Conservation (phyloP, 192 early-diverging fungal genomes). For the Geosiphon pyriformis region DNA sequence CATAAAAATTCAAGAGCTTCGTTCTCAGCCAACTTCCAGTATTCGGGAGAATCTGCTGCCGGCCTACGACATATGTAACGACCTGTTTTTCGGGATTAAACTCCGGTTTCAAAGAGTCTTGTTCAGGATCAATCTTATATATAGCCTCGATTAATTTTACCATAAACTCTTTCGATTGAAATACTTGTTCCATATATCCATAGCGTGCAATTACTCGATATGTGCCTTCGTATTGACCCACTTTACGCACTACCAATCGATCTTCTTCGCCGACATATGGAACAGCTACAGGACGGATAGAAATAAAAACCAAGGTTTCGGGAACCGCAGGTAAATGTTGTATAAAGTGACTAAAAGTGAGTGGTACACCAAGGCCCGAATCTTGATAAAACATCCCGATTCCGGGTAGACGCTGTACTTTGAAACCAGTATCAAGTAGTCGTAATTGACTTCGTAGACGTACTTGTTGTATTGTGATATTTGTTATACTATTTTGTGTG, state of each 20-base stretch:
- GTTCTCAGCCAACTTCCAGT: not conserved
- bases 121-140: not conserved
- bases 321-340: conserved; percentile 21
- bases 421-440: not conserved
- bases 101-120: not conserved
- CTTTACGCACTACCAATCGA: conserved; percentile 10
- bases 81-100: not conserved
- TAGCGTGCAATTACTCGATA: conserved; percentile 10
- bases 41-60: not conserved
- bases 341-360: conserved; percentile 25
- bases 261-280: conserved; percentile 19
- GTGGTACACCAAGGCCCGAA: conserved; percentile 15
- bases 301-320: conserved; percentile 22
- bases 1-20: not conserved
- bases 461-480: not conserved
- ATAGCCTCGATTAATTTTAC: not conserved
- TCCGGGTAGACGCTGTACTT: conserved; percentile 9
- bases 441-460: not conserved
- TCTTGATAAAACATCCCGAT: conserved; percentile 25
- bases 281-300: conserved; percentile 13
- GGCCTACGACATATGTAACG: conserved; percentile 6
- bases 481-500: no score
- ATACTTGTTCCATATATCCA: conserved; percentile 11
- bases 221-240: not conserved
- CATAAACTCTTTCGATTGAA: conserved; percentile 14